Evolutionary conservation across 371 early-diverging fungal genomes (phyloP).

Genomic region (Dichotomocladium elegans): DNA sequence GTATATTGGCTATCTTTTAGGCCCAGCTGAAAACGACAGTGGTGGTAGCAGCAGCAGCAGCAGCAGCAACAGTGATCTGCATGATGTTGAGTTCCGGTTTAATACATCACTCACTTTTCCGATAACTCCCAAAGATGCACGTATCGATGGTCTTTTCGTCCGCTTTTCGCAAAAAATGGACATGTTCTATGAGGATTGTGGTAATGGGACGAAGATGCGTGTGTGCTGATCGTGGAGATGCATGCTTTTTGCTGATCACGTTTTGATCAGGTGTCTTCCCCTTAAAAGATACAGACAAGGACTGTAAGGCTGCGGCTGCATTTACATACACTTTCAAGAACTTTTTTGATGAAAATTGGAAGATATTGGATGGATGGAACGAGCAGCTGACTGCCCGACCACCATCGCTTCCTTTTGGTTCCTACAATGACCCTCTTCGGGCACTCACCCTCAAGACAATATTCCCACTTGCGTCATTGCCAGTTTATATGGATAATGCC

Average conservation of each 20-base stretch:
- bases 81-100: conserved; percentile 52
- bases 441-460: conserved; percentile 55
- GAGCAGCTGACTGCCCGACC: conserved; percentile 17
- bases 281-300: background rate
- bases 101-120: conserved; percentile 58
- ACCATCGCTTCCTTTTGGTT: conserved; percentile 60
- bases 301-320: conserved; percentile 37
- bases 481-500: conserved; percentile 44
- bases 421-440: conserved; percentile 69
- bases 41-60: too few species aligned
- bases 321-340: conserved; percentile 55
- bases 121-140: conserved; percentile 51
- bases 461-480: conserved; percentile 55
- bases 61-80: conserved; percentile 6
- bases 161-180: conserved; percentile 51
- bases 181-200: conserved; percentile 30
- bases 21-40: background rate
- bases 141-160: conserved; percentile 54
- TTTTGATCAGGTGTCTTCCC: background rate
- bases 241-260: background rate
- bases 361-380: conserved; percentile 26
- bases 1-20: conserved; percentile 59
- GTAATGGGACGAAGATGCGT: conserved; percentile 16
- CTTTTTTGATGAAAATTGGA: conserved; percentile 60
- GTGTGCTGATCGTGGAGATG: background rate